Evolutionary conservation across 768 basidiomycete species (phyloP).

Genomic region (Auricularia sp.): DNA sequence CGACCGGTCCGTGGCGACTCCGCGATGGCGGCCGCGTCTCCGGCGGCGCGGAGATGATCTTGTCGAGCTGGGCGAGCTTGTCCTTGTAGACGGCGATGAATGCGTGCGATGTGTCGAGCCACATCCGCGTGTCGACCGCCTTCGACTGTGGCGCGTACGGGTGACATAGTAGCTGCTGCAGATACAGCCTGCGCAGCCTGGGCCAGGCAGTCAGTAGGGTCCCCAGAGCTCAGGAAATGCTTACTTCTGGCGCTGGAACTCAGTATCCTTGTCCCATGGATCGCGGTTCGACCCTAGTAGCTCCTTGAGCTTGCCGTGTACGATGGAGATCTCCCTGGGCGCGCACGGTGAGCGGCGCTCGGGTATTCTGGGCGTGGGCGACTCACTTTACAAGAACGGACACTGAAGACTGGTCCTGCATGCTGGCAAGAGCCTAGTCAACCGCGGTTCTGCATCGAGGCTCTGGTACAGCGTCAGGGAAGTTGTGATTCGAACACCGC

Average conservation of each 20-base stretch:
- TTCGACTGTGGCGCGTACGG: conserved; percentile 65
- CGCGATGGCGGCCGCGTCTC: conserved; percentile 32
- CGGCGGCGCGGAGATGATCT: conserved; percentile 14
- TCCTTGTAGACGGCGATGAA: conserved; percentile 80
- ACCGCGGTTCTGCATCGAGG: too few species aligned
- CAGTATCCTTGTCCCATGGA: conserved; percentile 80
- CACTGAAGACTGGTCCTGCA: not conserved
- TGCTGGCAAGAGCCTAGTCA: not conserved
- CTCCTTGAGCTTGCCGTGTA: conserved; percentile 43
- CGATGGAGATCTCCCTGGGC: not conserved
- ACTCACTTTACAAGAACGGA: not conserved
- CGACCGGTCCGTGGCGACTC: conserved; percentile 54
- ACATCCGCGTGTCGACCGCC: conserved; percentile 74
- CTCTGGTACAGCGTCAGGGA: not conserved
- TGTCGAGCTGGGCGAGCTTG: conserved; percentile 55
- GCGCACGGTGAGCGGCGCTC: not conserved
- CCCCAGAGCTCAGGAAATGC: conserved; percentile 19
- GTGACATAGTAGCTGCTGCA: conserved; percentile 57
- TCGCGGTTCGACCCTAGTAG: conserved; percentile 53
- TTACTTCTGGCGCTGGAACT: conserved; percentile 79
- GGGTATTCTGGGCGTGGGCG: not conserved
- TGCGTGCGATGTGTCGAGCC: conserved; percentile 87
- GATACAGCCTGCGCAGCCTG: conserved; percentile 63
- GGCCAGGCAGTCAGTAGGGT: conserved; percentile 8
- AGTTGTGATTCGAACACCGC: not conserved